Evolutionary conservation across 257 asterid genomes (phyloP), one percentile per base, ranked within the genome.

Genomic region (Phtheirospermum japonicum): DNA sequence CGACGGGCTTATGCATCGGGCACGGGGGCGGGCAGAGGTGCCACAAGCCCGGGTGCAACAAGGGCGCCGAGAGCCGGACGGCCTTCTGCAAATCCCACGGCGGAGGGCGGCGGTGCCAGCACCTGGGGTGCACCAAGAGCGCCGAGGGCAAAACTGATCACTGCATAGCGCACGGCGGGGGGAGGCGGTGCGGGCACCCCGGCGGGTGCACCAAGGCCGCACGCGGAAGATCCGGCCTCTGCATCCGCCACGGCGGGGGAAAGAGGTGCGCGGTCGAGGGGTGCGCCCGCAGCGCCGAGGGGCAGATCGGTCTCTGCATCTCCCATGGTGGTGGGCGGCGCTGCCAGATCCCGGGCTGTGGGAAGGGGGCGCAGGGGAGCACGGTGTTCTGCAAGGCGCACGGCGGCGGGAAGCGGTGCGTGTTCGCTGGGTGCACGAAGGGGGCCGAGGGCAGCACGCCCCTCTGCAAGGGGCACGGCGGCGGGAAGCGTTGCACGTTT

Each of bases 11-110:
- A 13, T 92, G 98, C 71, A 92, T 92, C 7, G 93, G 95, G 39
- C 98, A 92, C 39, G 97, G 98, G 9, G 98, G 98, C 4, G 98
- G 98, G 12, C 93, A 85, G 76, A 78, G 97, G 67, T 92, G 98
- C 83, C 97, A 84, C 73, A 89, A 86, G 66, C 93, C 87, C 0
- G 95, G 97, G 7, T 92, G 98, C 79, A 80, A 75, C 32, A 92
- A 85, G 69, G 98, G 98, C 4, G 90, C 98, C 6, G 98, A 91
- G 77, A 91, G 95, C 77, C 84, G 95, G 34, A 91, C 98, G 1
- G 98, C 95, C 37, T 91, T 64, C 78, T 91, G 98, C 78, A 91
- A 91, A 69, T 85, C 97, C 68, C 98, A 91, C 19, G 98, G 98
- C 0, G 98, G 98, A 17, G 97, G 97, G 59, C 79, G 63, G 61